phyloP scores from a whole-genome alignment of 108 stramenopile species.

The Asterionellopsis glacialis region DNA sequence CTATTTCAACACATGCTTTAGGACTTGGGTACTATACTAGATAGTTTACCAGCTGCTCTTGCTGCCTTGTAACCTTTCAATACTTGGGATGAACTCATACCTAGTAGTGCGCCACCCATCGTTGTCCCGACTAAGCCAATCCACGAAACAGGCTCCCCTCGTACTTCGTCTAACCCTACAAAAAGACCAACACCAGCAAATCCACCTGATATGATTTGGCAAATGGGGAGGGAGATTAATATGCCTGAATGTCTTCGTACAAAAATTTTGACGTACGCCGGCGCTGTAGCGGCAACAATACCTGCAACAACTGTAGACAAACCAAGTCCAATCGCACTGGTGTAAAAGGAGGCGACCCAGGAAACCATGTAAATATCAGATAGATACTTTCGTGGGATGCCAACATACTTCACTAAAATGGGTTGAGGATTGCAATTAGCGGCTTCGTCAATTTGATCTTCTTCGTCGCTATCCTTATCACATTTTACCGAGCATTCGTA shows the following conservation, averaged over 20 bases:
- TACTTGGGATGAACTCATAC: not conserved
- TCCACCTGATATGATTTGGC: constrained; percentile 4
- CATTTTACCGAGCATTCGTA: no score
- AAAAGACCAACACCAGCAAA: constrained; percentile 8
- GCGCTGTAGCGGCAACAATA: constrained; percentile 4
- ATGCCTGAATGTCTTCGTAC: constrained; percentile 9
- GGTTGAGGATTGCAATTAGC: not conserved
- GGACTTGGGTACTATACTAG: not conserved
- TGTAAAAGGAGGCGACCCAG: constrained; percentile 13
- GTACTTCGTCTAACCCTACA: constrained; percentile 6
- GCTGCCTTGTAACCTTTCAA: constrained; percentile 4
- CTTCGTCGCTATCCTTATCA: not conserved
- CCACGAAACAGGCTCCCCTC: constrained; percentile 4
- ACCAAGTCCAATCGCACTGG: constrained; percentile 9
- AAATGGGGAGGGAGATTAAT: constrained; percentile 2
- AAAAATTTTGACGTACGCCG: constrained; percentile 2
- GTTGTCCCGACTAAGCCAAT: constrained; percentile 11
- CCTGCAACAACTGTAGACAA: not conserved
- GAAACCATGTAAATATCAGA: constrained; percentile 6
- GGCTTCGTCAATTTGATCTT: not conserved
- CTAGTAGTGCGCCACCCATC: constrained; percentile 2
- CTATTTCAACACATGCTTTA: no score
- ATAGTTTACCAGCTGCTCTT: constrained; percentile 2
- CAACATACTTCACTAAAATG: constrained; percentile 1
- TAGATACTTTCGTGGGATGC: not conserved